Evolutionary conservation across 495 filamentous ascomycete species (phyloP).

Genomic region (Thermochaetoides thermophila): DNA sequence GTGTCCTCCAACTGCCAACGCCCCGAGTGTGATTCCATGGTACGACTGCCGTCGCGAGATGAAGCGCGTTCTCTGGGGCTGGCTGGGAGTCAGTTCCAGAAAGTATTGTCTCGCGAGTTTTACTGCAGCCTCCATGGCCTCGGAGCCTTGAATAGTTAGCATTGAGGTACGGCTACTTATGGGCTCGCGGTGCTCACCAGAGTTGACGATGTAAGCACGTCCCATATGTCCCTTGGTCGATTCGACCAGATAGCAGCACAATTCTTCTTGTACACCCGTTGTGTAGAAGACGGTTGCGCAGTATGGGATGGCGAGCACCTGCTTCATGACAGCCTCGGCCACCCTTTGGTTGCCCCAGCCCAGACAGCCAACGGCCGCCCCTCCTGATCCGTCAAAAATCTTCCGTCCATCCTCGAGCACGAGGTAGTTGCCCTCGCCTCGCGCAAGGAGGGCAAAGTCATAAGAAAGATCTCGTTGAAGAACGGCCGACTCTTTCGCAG

Average conservation of each 20-base stretch:
- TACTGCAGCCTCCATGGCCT: constrained; percentile 29
- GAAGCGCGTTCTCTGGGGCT: constrained; percentile 35
- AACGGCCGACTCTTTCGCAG: constrained; percentile 16
- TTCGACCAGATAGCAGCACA: constrained; percentile 28
- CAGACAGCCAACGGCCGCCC: constrained; percentile 38
- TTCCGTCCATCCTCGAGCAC: constrained; percentile 42
- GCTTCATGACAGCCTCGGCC: constrained; percentile 26
- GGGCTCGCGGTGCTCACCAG: constrained; percentile 31
- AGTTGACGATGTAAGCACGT: constrained; percentile 36
- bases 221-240: constrained; percentile 32
- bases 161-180: neutral
- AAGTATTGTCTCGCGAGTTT: constrained; percentile 59
- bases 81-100: constrained; percentile 28
- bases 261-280: constrained; percentile 22
- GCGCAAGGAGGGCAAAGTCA: constrained; percentile 12
- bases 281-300: constrained; percentile 31
- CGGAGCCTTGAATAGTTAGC: constrained; percentile 22
- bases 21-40: constrained; percentile 59
- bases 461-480: constrained; percentile 19
- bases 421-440: constrained; percentile 24
- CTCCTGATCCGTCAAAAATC: constrained; percentile 47
- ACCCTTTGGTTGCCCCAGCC: constrained; percentile 34
- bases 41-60: constrained; percentile 58
- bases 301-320: constrained; percentile 29
- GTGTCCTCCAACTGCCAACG: constrained; percentile 50